Evolutionary conservation across 1,284 basidiomycete species (phyloP).

Genomic region (Salmacisia buchloeana): DNA sequence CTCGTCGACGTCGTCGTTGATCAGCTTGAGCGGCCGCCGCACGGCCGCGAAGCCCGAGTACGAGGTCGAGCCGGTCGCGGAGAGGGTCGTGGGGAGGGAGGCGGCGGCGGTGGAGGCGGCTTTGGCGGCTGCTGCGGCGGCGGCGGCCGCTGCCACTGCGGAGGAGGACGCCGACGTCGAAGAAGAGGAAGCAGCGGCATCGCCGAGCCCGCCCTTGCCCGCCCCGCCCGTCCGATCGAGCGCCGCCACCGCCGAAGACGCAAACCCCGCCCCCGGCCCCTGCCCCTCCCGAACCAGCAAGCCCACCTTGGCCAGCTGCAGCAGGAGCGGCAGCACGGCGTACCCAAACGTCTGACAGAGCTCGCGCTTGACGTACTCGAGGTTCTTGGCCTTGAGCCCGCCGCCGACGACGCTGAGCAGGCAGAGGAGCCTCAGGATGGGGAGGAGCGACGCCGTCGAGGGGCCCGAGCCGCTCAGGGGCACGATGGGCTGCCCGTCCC

Average conservation of each 20-base stretch:
- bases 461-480: background rate
- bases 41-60: conserved; percentile 62
- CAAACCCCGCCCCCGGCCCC: background rate
- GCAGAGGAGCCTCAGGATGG: conserved; percentile 68
- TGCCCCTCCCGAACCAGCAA: conserved; percentile 54
- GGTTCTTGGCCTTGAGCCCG: conserved; percentile 76
- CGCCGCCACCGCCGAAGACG: background rate
- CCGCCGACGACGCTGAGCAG: conserved; percentile 75
- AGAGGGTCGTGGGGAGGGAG: background rate
- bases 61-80: background rate
- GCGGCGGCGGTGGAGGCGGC: too few species aligned
- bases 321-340: conserved; percentile 73
- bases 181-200: background rate
- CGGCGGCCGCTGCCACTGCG: background rate
- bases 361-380: conserved; percentile 85
- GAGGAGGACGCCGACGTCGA: conserved; percentile 4
- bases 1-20: conserved; percentile 79
- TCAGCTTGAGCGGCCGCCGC: conserved; percentile 77
- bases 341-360: conserved; percentile 94
- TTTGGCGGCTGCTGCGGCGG: conserved; percentile 2
- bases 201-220: conserved; percentile 11
- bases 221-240: background rate
- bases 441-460: conserved; percentile 23
- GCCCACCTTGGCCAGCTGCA: conserved; percentile 69
- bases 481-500: background rate